A percentile compares a stretch with the other conserved stretches of the same genome.
Evolutionary conservation across 257 asterid species (phyloP).

Genomic region (Nicotiana obtusifolia): DNA sequence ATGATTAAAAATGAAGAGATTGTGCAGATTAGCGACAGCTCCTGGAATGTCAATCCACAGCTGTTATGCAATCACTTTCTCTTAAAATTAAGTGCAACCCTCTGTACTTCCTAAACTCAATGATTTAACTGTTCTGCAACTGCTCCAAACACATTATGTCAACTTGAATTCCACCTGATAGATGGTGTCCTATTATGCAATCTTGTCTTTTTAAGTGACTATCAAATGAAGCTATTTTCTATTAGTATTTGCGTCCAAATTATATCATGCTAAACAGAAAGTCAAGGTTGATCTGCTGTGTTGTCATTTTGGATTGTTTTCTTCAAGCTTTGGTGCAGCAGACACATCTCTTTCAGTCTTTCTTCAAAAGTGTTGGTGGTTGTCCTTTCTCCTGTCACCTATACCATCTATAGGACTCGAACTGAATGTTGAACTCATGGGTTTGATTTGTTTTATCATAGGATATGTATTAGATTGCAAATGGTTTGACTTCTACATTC

Average conservation of each 20-base stretch:
- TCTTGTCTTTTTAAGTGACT: neutral
- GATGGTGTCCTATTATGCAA: neutral
- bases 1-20: neutral
- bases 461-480: neutral
- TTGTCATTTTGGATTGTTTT: neutral
- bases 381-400: neutral
- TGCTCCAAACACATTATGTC: neutral
- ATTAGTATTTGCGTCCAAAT: neutral
- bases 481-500: neutral
- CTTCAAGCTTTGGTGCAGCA: neutral
- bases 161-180: neutral
- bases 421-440: neutral
- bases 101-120: neutral
- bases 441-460: neutral
- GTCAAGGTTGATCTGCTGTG: neutral
- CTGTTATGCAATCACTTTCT: neutral
- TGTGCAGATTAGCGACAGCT: neutral
- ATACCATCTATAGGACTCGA: neutral
- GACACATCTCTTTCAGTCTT: neutral
- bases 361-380: neutral
- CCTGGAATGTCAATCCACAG: neutral
- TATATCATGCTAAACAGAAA: neutral
- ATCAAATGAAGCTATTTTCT: neutral
- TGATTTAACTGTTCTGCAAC: neutral
- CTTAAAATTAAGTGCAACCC: neutral